A percentile compares a stretch with the other conserved stretches of the same genome.
Conservation (phyloP, 1,139 yeast genomes). For the Geotrichum citri-aurantii region DNA sequence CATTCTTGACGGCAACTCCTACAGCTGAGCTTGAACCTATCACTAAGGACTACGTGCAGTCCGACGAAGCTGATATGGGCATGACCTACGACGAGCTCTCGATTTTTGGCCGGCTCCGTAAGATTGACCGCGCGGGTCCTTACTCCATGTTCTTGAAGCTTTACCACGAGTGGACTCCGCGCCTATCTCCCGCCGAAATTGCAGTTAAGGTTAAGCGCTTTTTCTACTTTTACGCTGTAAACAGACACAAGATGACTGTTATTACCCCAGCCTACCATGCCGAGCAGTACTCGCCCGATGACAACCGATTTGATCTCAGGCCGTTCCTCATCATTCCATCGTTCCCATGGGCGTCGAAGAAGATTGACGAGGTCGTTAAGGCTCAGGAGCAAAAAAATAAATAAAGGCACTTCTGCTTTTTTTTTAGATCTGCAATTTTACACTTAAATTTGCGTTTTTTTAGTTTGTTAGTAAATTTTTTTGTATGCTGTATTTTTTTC, state of each 20-base stretch:
- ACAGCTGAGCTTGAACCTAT: conserved; percentile 98
- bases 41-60: conserved; percentile 83
- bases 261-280: conserved; percentile 97
- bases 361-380: conserved; percentile 68
- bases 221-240: conserved; percentile 88
- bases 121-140: conserved; percentile 93
- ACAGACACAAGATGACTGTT: conserved; percentile 95
- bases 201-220: conserved; percentile 90
- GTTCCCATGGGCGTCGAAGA: conserved; percentile 83
- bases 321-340: conserved; percentile 92
- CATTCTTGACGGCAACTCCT: conserved; percentile 84
- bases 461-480: too few species aligned
- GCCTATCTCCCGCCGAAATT: conserved; percentile 71
- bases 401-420: not conserved
- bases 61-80: conserved; percentile 98
- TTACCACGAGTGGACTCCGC: conserved; percentile 88
- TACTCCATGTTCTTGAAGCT: conserved; percentile 86
- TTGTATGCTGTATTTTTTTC: not conserved
- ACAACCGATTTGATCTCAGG: conserved; percentile 88
- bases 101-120: conserved; percentile 84
- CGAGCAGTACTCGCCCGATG: conserved; percentile 96
- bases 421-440: not conserved
- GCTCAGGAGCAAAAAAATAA: conserved; percentile 5
- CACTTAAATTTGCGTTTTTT: too few species aligned
- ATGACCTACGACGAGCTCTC: conserved; percentile 93